These are phyloP conservation scores for Yarrowia yakushimensis DNA, from an alignment of 805 yeast genomes.

Conservation along the genomic window DNA sequence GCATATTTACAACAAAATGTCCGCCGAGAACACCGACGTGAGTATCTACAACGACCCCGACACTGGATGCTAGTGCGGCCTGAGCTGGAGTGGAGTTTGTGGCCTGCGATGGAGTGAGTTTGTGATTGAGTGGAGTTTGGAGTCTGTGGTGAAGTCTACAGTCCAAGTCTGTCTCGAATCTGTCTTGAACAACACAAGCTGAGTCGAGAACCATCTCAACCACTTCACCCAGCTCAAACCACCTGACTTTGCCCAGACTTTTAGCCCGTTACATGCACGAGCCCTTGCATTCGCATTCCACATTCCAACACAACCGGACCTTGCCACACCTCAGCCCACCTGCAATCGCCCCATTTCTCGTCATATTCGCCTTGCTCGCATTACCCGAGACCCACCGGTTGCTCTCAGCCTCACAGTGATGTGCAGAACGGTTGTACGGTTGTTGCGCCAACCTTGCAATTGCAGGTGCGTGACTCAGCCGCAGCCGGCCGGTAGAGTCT, in stretches of 20 bases:
- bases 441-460: background rate
- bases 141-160: too few relatives aligned
- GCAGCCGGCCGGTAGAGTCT: background rate
- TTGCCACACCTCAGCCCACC: background rate
- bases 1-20: slow-evolving; percentile 10
- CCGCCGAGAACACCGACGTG: slow-evolving; percentile 19
- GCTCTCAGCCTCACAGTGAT: slow-evolving; percentile 21
- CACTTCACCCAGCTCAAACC: too few relatives aligned
- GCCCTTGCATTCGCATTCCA: background rate
- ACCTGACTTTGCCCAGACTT: background rate
- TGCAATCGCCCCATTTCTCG: background rate
- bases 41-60: background rate
- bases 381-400: background rate
- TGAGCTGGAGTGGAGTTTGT: too few relatives aligned
- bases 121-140: too few relatives aligned
- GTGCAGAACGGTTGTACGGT: background rate
- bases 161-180: too few relatives aligned
- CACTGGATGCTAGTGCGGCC: too few relatives aligned
- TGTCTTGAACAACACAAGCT: too few relatives aligned
- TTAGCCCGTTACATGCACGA: background rate
- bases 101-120: too few relatives aligned
- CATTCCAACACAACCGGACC: background rate
- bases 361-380: background rate
- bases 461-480: slow-evolving; percentile 12
- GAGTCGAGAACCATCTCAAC: too few relatives aligned